Conservation (phyloP, 805 yeast species). For the Lachancea mirantina region DNA sequence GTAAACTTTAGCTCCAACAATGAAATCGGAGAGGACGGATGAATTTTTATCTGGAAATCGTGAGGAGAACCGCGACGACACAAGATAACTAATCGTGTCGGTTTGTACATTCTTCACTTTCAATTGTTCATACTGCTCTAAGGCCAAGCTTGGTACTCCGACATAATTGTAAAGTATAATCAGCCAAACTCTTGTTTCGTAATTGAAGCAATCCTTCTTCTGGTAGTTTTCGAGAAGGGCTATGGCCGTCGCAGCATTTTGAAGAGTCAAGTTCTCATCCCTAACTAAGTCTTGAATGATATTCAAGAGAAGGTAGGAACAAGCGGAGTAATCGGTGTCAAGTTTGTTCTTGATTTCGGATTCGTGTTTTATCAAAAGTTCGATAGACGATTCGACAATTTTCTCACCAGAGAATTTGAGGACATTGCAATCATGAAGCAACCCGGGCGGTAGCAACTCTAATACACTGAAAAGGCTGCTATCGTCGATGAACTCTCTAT, state of each 20-base stretch:
- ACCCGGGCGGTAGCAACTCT: slow-evolving; percentile 28
- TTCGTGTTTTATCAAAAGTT: slow-evolving; percentile 35
- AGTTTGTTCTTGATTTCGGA: slow-evolving; percentile 35
- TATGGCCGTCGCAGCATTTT: slow-evolving; percentile 36
- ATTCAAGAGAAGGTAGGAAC: slow-evolving; percentile 57
- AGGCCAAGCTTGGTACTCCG: slow-evolving; percentile 48
- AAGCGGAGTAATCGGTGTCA: slow-evolving; percentile 63
- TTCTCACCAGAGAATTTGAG: slow-evolving; percentile 17
- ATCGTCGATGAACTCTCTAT: slow-evolving; percentile 12
- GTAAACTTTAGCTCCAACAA: slow-evolving; percentile 44
- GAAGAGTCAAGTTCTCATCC: slow-evolving; percentile 14
- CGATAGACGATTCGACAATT: slow-evolving; percentile 16
- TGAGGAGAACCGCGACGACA: slow-evolving; percentile 43
- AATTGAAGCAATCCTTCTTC: slow-evolving; percentile 59
- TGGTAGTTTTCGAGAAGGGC: slow-evolving; percentile 53
- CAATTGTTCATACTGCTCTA: slow-evolving; percentile 43
- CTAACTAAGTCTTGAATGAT: slow-evolving; percentile 36
- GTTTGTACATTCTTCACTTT: slow-evolving; percentile 69
- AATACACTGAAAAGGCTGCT: slow-evolving; percentile 12
- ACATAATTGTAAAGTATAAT: slow-evolving; percentile 52
- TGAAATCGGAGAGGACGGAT: slow-evolving; percentile 23
- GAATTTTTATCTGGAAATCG: slow-evolving; percentile 38
- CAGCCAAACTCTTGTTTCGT: slow-evolving; percentile 64
- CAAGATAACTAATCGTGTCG: slow-evolving; percentile 56
- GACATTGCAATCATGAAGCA: slow-evolving; percentile 36